These are phyloP conservation scores for Naumovozyma castellii DNA, from an alignment of 805 yeast species.

Conservation along the genomic window DNA sequence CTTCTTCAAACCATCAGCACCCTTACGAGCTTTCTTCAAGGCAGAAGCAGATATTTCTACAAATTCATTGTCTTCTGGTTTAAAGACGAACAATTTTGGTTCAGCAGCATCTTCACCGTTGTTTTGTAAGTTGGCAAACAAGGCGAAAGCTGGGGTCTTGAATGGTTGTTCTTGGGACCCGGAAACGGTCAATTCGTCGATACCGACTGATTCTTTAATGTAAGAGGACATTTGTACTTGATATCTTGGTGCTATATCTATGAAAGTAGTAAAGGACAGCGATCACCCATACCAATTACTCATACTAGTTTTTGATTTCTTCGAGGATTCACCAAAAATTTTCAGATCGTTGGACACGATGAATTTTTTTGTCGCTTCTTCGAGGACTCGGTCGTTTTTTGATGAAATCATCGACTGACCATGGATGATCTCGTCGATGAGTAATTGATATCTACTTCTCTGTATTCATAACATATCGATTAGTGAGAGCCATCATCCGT, in stretches of 20 bases:
- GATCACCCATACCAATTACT: too few species aligned
- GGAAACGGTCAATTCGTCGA: conserved; percentile 44
- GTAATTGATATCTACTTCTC: too few species aligned
- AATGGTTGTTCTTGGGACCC: conserved; percentile 69
- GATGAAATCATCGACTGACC: background rate
- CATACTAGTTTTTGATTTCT: too few species aligned
- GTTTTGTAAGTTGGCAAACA: conserved; percentile 32
- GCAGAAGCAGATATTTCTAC: conserved; percentile 82
- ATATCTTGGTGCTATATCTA: too few species aligned
- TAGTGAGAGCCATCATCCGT: background rate
- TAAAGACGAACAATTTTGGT: conserved; percentile 46
- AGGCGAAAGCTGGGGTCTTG: conserved; percentile 77
- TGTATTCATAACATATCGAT: too few species aligned
- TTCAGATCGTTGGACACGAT: background rate
- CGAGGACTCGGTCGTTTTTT: background rate
- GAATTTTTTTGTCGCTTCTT: background rate
- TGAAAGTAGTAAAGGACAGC: too few species aligned
- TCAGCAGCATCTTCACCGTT: conserved; percentile 33
- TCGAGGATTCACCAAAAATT: background rate
- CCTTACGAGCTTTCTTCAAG: conserved; percentile 91
- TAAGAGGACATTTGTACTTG: conserved; percentile 35
- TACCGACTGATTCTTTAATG: conserved; percentile 67
- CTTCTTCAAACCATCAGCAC: conserved; percentile 84
- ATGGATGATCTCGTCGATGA: too few species aligned
- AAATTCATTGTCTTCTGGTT: conserved; percentile 37